These are phyloP conservation scores for Eimeria nieschulzi DNA, from an alignment of 169 alveolate species.

Conservation along the genomic window DNA sequence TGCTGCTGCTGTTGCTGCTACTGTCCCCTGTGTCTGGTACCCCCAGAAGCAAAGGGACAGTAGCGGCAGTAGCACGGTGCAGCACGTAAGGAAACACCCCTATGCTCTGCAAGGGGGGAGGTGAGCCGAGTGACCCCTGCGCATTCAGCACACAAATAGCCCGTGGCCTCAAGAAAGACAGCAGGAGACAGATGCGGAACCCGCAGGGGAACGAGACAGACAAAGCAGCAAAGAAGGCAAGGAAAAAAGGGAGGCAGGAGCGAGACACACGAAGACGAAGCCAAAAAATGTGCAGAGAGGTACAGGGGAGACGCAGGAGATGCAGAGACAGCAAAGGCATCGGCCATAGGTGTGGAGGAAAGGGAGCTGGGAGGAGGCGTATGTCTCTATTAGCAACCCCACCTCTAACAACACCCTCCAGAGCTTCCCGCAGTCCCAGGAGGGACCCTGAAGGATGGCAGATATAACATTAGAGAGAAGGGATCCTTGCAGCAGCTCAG, in stretches of 20 bases:
- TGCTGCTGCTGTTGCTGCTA: neutral
- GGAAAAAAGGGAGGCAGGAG: neutral
- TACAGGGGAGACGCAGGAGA: neutral
- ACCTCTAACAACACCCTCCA: constrained; percentile 32
- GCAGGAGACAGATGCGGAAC: neutral
- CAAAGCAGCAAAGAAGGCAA: neutral
- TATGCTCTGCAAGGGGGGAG: constrained; percentile 6
- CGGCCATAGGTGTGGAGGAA: too few species aligned
- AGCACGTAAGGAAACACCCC: neutral
- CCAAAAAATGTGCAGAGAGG: neutral
- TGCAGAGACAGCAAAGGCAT: neutral
- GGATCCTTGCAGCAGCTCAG: constrained; percentile 17
- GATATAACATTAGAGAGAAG: neutral
- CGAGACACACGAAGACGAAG: neutral
- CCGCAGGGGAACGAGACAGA: neutral
- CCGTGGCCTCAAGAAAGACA: neutral
- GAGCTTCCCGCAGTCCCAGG: constrained; percentile 26
- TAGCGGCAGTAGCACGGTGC: neutral
- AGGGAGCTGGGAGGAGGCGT: neutral
- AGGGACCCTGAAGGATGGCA: neutral
- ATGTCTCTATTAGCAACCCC: neutral
- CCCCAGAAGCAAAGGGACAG: neutral
- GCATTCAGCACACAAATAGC: neutral
- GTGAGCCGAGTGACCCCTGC: constrained; percentile 39
- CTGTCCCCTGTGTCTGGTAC: neutral